These are phyloP conservation scores for Xylaria cubensis DNA, from an alignment of 495 filamentous ascomycete species.

Conservation along the genomic window DNA sequence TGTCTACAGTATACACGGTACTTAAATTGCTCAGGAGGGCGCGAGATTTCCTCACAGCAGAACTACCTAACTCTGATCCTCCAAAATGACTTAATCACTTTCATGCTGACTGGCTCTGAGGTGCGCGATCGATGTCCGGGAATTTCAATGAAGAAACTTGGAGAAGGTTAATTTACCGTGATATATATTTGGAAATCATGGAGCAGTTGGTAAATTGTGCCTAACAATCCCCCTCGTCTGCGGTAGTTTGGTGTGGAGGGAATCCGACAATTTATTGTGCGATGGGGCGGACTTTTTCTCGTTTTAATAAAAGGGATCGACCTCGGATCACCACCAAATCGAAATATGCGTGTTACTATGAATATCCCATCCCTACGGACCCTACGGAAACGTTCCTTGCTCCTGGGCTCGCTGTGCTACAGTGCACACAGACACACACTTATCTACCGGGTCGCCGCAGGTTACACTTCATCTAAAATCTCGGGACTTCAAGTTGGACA, in stretches of 20 bases:
- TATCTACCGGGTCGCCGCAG: conserved; percentile 2
- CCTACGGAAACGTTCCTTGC: conserved; percentile 12
- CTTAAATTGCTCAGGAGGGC: not conserved
- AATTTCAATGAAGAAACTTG: conserved; percentile 4
- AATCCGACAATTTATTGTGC: conserved; percentile 3
- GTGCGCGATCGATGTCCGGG: not conserved
- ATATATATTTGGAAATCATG: conserved; percentile 5
- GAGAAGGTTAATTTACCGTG: conserved; percentile 5
- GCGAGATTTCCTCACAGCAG: not conserved
- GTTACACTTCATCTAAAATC: conserved; percentile 13
- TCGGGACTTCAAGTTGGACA: conserved; percentile 8
- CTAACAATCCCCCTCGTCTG: not conserved
- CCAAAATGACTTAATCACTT: conserved; percentile 1
- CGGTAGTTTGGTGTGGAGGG: not conserved
- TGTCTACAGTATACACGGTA: not conserved
- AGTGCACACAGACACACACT: not conserved
- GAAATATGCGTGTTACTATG: conserved; percentile 16
- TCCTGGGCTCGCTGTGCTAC: not conserved
- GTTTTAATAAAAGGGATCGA: not conserved
- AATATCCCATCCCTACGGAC: conserved; percentile 16
- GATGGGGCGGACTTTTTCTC: conserved; percentile 4
- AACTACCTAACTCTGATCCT: not conserved
- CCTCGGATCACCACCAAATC: conserved; percentile 11
- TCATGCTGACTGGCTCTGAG: not conserved
- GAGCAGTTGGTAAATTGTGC: not conserved